These are phyloP conservation scores for Toxoplasma gondii DNA, from an alignment of 169 alveolate genomes.

Conservation along the genomic window DNA sequence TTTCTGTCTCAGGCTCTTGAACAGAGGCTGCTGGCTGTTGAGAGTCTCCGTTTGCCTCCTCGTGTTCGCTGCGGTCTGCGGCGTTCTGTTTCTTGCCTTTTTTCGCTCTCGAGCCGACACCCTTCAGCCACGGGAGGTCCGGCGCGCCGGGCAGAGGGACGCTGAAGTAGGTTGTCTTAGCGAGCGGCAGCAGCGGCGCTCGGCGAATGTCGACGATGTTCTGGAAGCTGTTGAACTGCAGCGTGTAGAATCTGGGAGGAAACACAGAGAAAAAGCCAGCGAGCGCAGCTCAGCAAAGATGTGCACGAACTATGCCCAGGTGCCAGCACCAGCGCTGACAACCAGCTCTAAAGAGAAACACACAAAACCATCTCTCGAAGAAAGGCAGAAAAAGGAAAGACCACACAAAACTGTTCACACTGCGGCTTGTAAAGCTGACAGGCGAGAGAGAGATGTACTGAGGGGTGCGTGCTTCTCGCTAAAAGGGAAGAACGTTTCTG, in stretches of 20 bases:
- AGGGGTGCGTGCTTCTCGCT: too few relatives aligned
- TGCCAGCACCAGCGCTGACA: too few relatives aligned
- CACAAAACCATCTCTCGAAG: too few relatives aligned
- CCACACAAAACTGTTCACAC: too few relatives aligned
- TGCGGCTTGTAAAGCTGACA: too few relatives aligned
- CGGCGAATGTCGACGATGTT: conserved; percentile 31
- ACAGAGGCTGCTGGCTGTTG: neutral
- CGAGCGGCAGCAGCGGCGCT: neutral
- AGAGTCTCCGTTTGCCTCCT: neutral
- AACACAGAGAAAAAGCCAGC: neutral
- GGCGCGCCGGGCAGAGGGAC: neutral
- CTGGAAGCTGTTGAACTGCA: conserved; percentile 12
- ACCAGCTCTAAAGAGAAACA: too few relatives aligned
- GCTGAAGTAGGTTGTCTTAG: neutral
- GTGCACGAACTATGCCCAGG: too few relatives aligned
- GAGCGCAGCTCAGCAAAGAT: too few relatives aligned
- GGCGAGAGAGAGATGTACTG: too few relatives aligned
- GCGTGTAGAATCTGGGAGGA: neutral
- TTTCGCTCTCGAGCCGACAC: neutral
- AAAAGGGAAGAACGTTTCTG: too few relatives aligned
- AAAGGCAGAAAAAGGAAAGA: too few relatives aligned
- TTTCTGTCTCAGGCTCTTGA: too few relatives aligned
- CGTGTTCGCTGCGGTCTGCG: neutral
- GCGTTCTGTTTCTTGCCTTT: neutral
- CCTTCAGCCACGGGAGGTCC: neutral